These are phyloP conservation scores for Colletotrichum sp. DNA, from an alignment of 2,329 filamentous ascomycete species.

Conservation along the genomic window DNA sequence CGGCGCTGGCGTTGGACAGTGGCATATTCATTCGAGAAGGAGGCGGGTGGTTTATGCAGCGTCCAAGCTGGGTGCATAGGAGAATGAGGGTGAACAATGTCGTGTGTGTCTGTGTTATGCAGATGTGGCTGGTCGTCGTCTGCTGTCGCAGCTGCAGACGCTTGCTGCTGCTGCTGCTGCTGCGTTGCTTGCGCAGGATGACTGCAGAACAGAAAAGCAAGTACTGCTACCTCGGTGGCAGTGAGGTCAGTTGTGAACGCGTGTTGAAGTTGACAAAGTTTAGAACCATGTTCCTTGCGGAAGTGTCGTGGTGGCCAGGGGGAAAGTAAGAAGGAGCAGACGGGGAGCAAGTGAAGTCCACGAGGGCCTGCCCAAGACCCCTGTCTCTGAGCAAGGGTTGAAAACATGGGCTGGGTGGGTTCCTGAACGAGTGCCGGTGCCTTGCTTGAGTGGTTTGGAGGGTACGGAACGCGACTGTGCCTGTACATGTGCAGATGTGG, in stretches of 20 bases:
- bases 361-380: not conserved
- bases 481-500: not conserved
- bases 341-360: constrained; percentile 9
- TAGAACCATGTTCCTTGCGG: constrained; percentile 12
- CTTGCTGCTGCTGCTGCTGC: not conserved
- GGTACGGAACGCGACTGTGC: constrained; percentile 6
- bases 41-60: not conserved
- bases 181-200: not conserved
- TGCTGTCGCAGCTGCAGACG: not conserved
- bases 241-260: not conserved
- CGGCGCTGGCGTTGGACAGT: not conserved
- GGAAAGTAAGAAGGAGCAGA: not conserved
- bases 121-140: not conserved
- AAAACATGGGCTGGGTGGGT: constrained; percentile 14
- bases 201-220: not conserved
- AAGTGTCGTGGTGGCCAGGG: not conserved
- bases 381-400: constrained; percentile 6
- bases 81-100: not conserved
- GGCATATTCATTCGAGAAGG: not conserved
- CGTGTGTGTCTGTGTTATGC: not conserved
- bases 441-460: constrained; percentile 16
- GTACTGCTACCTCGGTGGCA: constrained; percentile 1
- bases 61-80: not conserved
- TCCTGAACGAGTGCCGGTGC: constrained; percentile 19
- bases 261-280: not conserved